phyloP scores from a whole-genome alignment of 129 eudicot genomes.

The Centrapalus pauciflorus region DNA sequence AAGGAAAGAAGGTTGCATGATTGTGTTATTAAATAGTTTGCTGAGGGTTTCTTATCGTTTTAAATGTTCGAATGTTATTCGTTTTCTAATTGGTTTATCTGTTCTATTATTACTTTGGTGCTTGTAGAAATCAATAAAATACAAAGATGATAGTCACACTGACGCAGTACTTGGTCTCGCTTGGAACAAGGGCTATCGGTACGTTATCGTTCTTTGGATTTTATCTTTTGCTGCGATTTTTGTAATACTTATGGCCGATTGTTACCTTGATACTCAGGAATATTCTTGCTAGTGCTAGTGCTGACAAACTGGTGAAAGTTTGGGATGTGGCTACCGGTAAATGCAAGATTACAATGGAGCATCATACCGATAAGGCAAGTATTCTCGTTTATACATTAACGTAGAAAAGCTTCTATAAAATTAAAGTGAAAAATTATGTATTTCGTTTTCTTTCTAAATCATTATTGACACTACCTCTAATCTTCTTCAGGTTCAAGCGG shows the following conservation, averaged over 20 bases:
- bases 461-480: background rate
- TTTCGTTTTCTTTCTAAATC: background rate
- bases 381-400: background rate
- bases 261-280: conserved; percentile 41
- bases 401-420: no score
- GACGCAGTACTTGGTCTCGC: conserved; percentile 87
- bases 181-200: conserved; percentile 94
- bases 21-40: conserved; percentile 13
- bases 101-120: background rate
- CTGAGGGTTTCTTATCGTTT: background rate
- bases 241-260: background rate
- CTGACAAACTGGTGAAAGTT: conserved; percentile 79
- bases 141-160: conserved; percentile 88
- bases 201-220: background rate
- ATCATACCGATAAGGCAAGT: conserved; percentile 90
- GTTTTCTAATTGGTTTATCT: background rate
- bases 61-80: background rate
- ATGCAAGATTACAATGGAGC: conserved; percentile 76
- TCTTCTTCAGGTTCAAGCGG: conserved; percentile 73
- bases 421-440: background rate
- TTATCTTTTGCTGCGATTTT: background rate
- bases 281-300: conserved; percentile 92
- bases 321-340: conserved; percentile 83
- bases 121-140: conserved; percentile 66
- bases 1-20: conserved; percentile 47